Evolutionary conservation across 306 rosid species (phyloP).

Genomic region (Argentina anserina): DNA sequence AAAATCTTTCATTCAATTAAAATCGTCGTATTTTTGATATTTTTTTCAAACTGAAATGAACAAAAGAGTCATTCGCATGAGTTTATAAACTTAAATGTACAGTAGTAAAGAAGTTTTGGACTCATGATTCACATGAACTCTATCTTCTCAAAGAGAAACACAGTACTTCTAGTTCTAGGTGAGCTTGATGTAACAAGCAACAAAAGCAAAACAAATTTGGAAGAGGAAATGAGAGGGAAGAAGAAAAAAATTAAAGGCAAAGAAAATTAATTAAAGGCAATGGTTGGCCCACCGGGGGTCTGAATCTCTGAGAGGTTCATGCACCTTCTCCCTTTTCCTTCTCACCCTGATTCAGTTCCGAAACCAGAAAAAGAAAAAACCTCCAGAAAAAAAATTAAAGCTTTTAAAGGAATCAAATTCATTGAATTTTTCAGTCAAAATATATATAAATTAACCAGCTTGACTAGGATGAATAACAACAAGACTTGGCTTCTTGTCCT

Average conservation of each 20-base stretch:
- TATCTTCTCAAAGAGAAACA: not conserved
- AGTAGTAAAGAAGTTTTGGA: too few relatives aligned
- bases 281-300: conserved; percentile 17
- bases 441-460: conserved; percentile 24
- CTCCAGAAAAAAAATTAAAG: not conserved
- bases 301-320: conserved; percentile 28
- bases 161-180: not conserved
- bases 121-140: not conserved
- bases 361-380: not conserved
- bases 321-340: conserved; percentile 27
- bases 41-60: too few relatives aligned
- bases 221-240: not conserved
- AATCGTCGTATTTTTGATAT: not conserved
- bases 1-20: not conserved
- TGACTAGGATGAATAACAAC: conserved; percentile 16
- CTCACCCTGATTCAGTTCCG: not conserved
- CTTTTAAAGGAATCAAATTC: not conserved
- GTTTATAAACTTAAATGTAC: too few relatives aligned
- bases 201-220: too few relatives aligned
- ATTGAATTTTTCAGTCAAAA: conserved; percentile 7
- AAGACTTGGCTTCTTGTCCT: not conserved
- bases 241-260: not conserved
- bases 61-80: not conserved
- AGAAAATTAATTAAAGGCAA: not conserved
- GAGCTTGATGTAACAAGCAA: too few relatives aligned